Percentiles rank a stretch among this genome's conserved stretches.
phyloP scores from a whole-genome alignment of 345 rosid species.

The Corchorus capsularis region DNA sequence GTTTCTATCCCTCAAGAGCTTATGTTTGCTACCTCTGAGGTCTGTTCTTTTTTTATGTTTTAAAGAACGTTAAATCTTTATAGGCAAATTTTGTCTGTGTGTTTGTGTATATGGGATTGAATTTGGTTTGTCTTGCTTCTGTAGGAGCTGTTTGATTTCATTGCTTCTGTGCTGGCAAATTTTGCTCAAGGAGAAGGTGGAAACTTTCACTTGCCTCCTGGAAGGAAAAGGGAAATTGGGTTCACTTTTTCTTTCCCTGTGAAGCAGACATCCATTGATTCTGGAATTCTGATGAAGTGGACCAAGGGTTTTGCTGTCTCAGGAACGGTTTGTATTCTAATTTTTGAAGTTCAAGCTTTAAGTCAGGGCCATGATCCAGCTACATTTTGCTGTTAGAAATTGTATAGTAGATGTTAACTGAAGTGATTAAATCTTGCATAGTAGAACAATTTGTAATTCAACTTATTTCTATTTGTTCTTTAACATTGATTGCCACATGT shows the following conservation, averaged over 20 bases:
- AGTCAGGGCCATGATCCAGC: neutral
- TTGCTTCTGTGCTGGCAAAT: slow-evolving; percentile 59
- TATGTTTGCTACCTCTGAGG: slow-evolving; percentile 81
- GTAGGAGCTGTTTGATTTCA: slow-evolving; percentile 80
- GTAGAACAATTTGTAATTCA: neutral
- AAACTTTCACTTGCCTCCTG: slow-evolving; percentile 49
- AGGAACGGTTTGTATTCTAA: slow-evolving; percentile 61
- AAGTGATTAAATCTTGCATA: neutral
- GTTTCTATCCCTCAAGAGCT: slow-evolving; percentile 71
- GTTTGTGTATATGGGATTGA: neutral
- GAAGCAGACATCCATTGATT: slow-evolving; percentile 69
- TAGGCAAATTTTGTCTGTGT: neutral
- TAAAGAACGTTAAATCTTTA: neutral
- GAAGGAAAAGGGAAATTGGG: slow-evolving; percentile 76
- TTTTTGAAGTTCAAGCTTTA: neutral
- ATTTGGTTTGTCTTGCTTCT: neutral
- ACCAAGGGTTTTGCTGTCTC: slow-evolving; percentile 86
- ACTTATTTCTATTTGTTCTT: neutral
- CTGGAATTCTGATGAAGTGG: slow-evolving; percentile 82
- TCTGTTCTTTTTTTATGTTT: slow-evolving; percentile 19
- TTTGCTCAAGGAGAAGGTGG: slow-evolving; percentile 58
- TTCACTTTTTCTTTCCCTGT: slow-evolving; percentile 93
- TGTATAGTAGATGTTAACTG: neutral
- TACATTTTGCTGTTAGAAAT: neutral
- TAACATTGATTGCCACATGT: neutral